Evolutionary conservation across 306 rosid genomes (phyloP).

Genomic region (Begonia masoniana): DNA sequence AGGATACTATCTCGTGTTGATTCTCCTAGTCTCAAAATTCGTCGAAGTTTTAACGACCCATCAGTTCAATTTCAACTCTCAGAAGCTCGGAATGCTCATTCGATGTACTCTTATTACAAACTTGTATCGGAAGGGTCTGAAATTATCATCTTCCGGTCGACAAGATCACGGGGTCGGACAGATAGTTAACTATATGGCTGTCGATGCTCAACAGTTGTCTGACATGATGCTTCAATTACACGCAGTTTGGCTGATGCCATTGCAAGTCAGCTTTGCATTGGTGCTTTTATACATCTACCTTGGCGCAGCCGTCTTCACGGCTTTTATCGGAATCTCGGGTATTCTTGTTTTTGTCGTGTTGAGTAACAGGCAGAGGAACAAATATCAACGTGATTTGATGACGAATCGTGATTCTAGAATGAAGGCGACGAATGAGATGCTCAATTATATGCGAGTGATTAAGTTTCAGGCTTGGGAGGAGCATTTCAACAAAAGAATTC

Average conservation of each 20-base stretch:
- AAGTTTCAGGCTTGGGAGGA: conserved; percentile 99
- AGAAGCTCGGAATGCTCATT: conserved; percentile 87
- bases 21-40: conserved; percentile 54
- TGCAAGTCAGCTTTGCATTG: conserved; percentile 56
- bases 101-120: conserved; percentile 70
- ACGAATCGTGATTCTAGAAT: conserved; percentile 75
- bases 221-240: conserved; percentile 92
- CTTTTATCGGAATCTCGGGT: conserved; percentile 33
- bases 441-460: conserved; percentile 87
- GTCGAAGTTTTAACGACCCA: conserved; percentile 64
- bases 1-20: conserved; percentile 71
- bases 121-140: conserved; percentile 73
- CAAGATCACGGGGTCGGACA: conserved; percentile 90
- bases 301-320: conserved; percentile 42
- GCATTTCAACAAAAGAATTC: conserved; percentile 62
- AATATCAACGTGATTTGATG: conserved; percentile 55
- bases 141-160: conserved; percentile 61
- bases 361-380: conserved; percentile 35
- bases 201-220: conserved; percentile 79
- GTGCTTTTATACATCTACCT: conserved; percentile 47
- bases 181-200: conserved; percentile 95
- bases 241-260: conserved; percentile 79
- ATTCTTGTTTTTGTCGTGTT: conserved; percentile 32
- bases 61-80: conserved; percentile 82
- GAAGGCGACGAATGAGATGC: conserved; percentile 97